Base-by-base conservation (phyloP, 2,329 filamentous ascomycete species). In the Eurotiales sp. region DNA sequence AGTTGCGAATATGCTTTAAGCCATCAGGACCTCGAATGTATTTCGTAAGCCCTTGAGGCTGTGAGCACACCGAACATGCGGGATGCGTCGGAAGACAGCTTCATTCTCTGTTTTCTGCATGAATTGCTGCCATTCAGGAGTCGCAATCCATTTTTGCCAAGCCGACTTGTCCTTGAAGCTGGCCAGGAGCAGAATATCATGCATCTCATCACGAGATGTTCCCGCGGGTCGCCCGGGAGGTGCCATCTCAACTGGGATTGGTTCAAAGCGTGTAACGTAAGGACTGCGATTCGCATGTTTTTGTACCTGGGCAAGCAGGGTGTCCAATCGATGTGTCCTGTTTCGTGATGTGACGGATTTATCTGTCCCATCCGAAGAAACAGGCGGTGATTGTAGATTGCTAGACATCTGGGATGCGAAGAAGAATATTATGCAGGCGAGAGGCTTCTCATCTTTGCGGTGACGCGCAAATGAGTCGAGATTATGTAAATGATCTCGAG, bases 21-120 rank as follows among this genome's bases (percentile, higher is more conserved):
- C 45, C 52, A 44, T 54, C 29, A 52, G 52, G 19, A 61, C 56
- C 43, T 62, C 61, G 10, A 60, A n/a, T 8, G 61, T 58, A 55
- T 61, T 56, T 54, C 61, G 56, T 51, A 64, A 41, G 4, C 60
- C 59, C 42, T 58, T 60, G 36, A 60, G 44, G 34, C 61, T 64
- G 47, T 57, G 56, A 30, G 61, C 61, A 59, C 62, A 64, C 39
- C 61, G 51, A 15, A 62, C 62, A 61, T 64, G 59, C 29, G 60
- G 62, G 43, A 62, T 56, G 30, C 58, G 44, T 19, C 61, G 54
- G 50, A 63, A 62, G 14, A 62, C 61, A 17, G 46, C 53, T 17
- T 62, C 56, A 11, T 56, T 52, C 39, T 61, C 57, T 15, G 59
- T 61, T 48, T 51, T 56, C 40, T 56, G 43, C 59, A 64, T 62